Evolutionary conservation across 2,329 filamentous ascomycete genomes (phyloP).

Genomic region (Passalora sequoiae): DNA sequence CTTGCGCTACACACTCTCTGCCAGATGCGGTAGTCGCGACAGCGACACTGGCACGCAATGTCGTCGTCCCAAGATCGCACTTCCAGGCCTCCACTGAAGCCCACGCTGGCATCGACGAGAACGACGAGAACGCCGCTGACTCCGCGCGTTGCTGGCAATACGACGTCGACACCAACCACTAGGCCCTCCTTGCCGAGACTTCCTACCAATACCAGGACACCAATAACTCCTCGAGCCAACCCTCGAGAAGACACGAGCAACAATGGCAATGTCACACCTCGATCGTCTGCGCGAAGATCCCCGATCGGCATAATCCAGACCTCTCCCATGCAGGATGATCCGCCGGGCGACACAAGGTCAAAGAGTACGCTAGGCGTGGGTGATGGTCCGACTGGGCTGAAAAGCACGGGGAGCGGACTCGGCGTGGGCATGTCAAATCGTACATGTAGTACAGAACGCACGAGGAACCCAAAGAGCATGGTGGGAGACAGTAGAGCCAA

Average conservation of each 20-base stretch:
- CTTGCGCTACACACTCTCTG: neutral
- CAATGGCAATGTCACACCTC: constrained; percentile 66
- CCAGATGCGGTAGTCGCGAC: constrained; percentile 2
- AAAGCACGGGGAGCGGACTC: constrained; percentile 16
- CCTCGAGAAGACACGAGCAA: constrained; percentile 37
- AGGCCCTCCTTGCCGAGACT: constrained; percentile 31
- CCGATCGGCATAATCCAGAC: constrained; percentile 64
- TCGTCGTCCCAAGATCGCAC: constrained; percentile 38
- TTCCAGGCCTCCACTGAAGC: constrained; percentile 55
- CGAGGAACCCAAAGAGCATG: constrained; percentile 35
- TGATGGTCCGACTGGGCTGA: constrained; percentile 15
- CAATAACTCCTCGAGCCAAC: constrained; percentile 24
- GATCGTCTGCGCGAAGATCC: constrained; percentile 67
- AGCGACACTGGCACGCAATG: constrained; percentile 38
- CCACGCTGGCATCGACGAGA: constrained; percentile 58
- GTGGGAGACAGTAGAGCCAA: constrained; percentile 29
- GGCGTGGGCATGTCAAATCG: constrained; percentile 11
- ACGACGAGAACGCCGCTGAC: constrained; percentile 50
- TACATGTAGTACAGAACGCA: constrained; percentile 8
- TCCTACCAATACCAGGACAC: constrained; percentile 38
- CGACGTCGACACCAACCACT: constrained; percentile 17
- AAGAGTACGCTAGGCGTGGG: constrained; percentile 8
- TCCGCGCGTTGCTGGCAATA: constrained; percentile 47
- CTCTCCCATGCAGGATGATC: constrained; percentile 41
- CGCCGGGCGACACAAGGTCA: constrained; percentile 13